Evolutionary conservation across 2,329 filamentous ascomycete genomes (phyloP), one percentile per base, ranked within the genome.

Genomic region (Colletotrichum lindemuthianum): DNA sequence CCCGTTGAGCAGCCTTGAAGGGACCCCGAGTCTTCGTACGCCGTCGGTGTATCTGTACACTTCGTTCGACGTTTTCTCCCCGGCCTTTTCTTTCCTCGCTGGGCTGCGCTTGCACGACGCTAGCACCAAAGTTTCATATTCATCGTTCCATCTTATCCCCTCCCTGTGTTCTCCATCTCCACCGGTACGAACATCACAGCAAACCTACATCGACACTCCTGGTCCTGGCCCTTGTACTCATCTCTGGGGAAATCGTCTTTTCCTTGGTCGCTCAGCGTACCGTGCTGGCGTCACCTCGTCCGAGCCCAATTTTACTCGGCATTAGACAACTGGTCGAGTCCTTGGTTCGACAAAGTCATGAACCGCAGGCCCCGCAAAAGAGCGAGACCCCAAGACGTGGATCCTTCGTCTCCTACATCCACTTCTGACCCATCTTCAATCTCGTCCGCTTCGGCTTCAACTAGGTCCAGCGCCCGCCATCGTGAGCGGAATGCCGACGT

Each of bases 41-140:
- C 24, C 24, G 24, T 24, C 24, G 5, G 24, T 24, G 24, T 24
- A 24, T 24, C 24, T 24, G 24, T 24, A 24, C 24, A 24, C 24
- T 40, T 24, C 44, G 15, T 44, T 47, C 36, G 36, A 58, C 61
- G 58, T 65, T 65, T 50, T 65, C 63, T 65, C 63, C 56, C 36
- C 32, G 63, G 34, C 47, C 63, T 37, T 9, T 49, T 65, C 58
- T 65, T 65, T 56, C 51, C 60, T 64, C 60, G 15, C 51, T 60
- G 44, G 61, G 34, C 60, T 40, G 43, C 33, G 50, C 56, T 50
- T 45, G 39, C 44, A 49, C 61, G 24, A 34, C 63, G 45, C 58
- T 55, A 60, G 33, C 45, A 43, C 13, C 43, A 15, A 16, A 16
- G 43, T 45, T n/a, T 13, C 37, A 24, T 24, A 24, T 24, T 24